Evolutionary conservation across 2,329 filamentous ascomycete genomes (phyloP).

Genomic region (Trematosphaeria pertusa): DNA sequence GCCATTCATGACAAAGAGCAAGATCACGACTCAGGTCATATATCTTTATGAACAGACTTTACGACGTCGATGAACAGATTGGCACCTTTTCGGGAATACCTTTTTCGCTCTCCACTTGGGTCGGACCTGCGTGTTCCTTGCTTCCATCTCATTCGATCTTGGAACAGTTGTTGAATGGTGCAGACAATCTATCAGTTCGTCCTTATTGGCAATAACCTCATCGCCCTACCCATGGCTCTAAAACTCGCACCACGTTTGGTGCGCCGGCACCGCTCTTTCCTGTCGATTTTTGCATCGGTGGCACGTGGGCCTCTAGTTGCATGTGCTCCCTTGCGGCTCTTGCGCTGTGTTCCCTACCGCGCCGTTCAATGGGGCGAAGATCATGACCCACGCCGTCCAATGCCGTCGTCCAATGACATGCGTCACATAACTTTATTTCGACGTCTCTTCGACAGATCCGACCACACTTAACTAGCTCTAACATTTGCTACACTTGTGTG

Average conservation of each 20-base stretch:
- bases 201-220: too few species aligned
- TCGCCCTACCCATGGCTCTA: not conserved
- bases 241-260: not conserved
- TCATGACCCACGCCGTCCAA: not conserved
- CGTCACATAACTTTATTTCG: conserved; percentile 4
- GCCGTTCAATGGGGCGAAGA: not conserved
- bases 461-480: not conserved
- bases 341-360: not conserved
- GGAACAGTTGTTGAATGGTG: too few species aligned
- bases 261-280: not conserved
- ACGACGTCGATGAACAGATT: conserved; percentile 19
- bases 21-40: conserved; percentile 22
- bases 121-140: too few species aligned
- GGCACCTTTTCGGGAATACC: not conserved
- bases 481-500: not conserved
- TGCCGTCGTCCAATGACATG: not conserved
- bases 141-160: too few species aligned
- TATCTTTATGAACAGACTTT: conserved; percentile 16
- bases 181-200: too few species aligned
- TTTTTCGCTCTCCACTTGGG: not conserved
- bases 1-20: conserved; percentile 15
- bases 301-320: conserved; percentile 1
- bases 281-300: not conserved
- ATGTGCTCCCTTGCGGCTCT: conserved; percentile 1
- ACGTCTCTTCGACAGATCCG: not conserved